phyloP scores from a whole-genome alignment of 1,284 basidiomycete species.

The Tylopilus orsonianus region DNA sequence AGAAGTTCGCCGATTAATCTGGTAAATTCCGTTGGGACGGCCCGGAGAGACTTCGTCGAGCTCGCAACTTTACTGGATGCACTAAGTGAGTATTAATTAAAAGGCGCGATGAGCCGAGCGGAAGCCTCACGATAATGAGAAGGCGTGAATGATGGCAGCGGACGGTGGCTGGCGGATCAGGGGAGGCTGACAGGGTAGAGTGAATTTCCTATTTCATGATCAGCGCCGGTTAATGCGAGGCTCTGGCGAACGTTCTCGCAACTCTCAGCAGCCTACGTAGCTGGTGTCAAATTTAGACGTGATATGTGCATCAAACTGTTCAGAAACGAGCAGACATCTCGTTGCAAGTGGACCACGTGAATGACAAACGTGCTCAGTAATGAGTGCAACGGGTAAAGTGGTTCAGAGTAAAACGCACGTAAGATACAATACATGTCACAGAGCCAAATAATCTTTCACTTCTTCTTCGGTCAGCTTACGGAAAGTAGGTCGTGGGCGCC shows the following conservation, averaged over 20 bases:
- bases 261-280: conserved; percentile 7
- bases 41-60: too few relatives aligned
- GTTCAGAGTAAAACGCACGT: conserved; percentile 33
- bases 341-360: conserved; percentile 10
- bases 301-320: conserved; percentile 3
- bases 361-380: conserved; percentile 19
- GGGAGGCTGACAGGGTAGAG: conserved; percentile 27
- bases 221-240: conserved; percentile 19
- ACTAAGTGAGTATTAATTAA: conserved; percentile 29
- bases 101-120: conserved; percentile 22
- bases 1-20: conserved; percentile 20
- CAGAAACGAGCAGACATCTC: conserved; percentile 10
- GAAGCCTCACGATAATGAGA: conserved; percentile 34
- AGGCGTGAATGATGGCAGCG: conserved; percentile 28
- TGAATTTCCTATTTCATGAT: conserved; percentile 34
- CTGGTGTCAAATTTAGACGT: conserved; percentile 6
- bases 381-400: conserved; percentile 8
- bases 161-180: conserved; percentile 30
- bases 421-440: conserved; percentile 49
- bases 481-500: conserved; percentile 82
- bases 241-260: conserved; percentile 5
- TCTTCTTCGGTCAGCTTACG: conserved; percentile 93
- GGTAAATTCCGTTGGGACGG: conserved; percentile 9
- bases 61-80: conserved; percentile 16
- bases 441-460: conserved; percentile 88